Base-by-base conservation (phyloP, 2,329 filamentous ascomycete genomes). In the Pestalotiopsis fici region DNA sequence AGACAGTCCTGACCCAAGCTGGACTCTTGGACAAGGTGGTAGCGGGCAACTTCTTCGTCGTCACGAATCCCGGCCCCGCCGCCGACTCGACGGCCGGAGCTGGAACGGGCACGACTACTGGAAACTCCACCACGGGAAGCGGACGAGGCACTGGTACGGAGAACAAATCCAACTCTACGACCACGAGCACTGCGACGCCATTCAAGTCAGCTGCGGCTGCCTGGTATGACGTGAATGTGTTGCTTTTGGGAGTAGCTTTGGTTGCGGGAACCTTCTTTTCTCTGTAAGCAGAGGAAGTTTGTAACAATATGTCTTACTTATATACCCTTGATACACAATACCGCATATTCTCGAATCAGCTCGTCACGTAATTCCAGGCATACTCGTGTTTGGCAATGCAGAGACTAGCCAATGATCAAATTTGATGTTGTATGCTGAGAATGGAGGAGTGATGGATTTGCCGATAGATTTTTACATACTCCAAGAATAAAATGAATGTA, bases 41-140 rank as follows among this genome's bases (percentile, higher is more conserved):
- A n/a, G 77, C 77, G 0, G 76, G 74, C 4, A 78, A 78, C 68
- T 78, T 71, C 67, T 79, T 78, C 70, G 75, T 75, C 27, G 76
- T 78, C 35, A 76, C 76, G n/a, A 77, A 77, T 59, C 69, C 74
- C 0, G 75, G 75, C 3, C 72, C 74, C 28, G 70, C 59, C 59
- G 15, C 28, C 25, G 62, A 67, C 28, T 50, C 62, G 39, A 47
- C 62, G 11, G 21, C 62, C 27, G 47, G 61, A 13, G 50, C 39
- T 35, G 27, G 59, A 31, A 61, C 25, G n/a, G 31, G 59, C 1
- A 27, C 59, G 4, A 31, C 9, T 3, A 25, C 35, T 21, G 59
- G 59, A 63, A 61, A 57, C 9, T 27, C 55, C 1, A 57, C 23
- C 25, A 57, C 55, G 13, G 55, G 55, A 18, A 57, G 23, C 9